Evolutionary conservation across 306 rosid species (phyloP), one percentile per base, ranked within the genome.

Genomic region (Canavalia ensiformis): DNA sequence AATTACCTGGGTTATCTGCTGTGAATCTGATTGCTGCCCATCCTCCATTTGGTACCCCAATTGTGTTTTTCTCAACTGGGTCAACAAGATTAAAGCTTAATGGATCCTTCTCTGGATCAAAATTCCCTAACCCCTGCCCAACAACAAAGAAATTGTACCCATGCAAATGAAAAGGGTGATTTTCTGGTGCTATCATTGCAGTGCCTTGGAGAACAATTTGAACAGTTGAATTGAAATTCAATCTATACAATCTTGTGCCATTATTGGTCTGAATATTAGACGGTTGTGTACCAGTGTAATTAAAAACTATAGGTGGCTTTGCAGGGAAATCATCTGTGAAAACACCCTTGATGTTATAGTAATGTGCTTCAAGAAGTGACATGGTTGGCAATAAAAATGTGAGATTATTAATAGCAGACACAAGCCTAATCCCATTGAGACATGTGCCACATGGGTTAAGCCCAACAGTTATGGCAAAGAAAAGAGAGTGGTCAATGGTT

Each of bases 21-120:
- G 69, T 86, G 90, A 93, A 93, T 86, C 96, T 89, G 68, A 93
- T 91, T 33, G 96, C 95, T 9, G 80, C 46, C 97, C 97, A 91
- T 72, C 97, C 96, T 52, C 45, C 90, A 79, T 86, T 87, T 44
- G 97, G 92, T 8, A 88, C 86, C 18, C 90, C 86, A 4, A 91
- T 13, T 11, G 96, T 93, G 89, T 90, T 93, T 83, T 94, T 90
- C 83, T 89, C 94, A 65, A 88, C 88, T 6, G 97, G 97, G 63
- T 93, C 94, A 79, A 88, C 81, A 49, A 90, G 94, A 75, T 91
- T 91, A 41, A 90, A 93, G 12, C 59, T 67, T 47, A 79, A 66
- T 1, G 90, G 86, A 64, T 91, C 93, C 83, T 77, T 83, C 2
- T 58, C 52, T 45, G 90, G 90, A 47, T 93, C 92, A 80, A 93